Evolutionary conservation across 805 yeast species (phyloP).

Genomic region (Candida orba): DNA sequence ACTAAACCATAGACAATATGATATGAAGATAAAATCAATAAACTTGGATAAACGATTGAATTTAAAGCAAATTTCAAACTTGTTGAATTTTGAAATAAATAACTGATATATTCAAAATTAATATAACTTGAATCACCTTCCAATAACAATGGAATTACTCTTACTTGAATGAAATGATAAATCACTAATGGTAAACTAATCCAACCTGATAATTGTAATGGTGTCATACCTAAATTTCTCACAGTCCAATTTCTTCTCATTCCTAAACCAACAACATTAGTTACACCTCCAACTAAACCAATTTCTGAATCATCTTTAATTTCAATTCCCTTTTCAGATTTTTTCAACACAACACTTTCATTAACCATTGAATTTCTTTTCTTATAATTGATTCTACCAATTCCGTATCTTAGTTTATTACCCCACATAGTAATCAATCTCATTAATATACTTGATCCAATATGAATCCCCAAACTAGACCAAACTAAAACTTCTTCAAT

Average conservation of each 20-base stretch:
- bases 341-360: conserved; percentile 6
- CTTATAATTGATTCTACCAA: not conserved
- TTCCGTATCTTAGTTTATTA: conserved; percentile 18
- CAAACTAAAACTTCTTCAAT: conserved; percentile 43
- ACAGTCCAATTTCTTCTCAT: conserved; percentile 39
- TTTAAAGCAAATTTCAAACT: conserved; percentile 21
- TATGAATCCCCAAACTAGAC: conserved; percentile 42
- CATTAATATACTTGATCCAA: conserved; percentile 43
- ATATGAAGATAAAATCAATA: conserved; percentile 38
- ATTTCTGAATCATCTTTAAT: conserved; percentile 36
- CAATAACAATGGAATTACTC: conserved; percentile 42
- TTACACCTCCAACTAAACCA: conserved; percentile 57
- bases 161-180: conserved; percentile 41
- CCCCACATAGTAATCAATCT: conserved; percentile 32
- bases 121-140: conserved; percentile 63
- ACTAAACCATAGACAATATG: conserved; percentile 50
- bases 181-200: conserved; percentile 36
- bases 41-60: conserved; percentile 25
- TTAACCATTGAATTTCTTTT: conserved; percentile 13
- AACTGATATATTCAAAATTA: conserved; percentile 43
- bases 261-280: conserved; percentile 47
- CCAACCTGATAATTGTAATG: conserved; percentile 56
- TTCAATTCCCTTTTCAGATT: not conserved
- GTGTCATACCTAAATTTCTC: conserved; percentile 42
- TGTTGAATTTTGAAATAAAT: conserved; percentile 24